Base-by-base conservation (phyloP, 2,329 filamentous ascomycete genomes). In the Phialocephala sp. region DNA sequence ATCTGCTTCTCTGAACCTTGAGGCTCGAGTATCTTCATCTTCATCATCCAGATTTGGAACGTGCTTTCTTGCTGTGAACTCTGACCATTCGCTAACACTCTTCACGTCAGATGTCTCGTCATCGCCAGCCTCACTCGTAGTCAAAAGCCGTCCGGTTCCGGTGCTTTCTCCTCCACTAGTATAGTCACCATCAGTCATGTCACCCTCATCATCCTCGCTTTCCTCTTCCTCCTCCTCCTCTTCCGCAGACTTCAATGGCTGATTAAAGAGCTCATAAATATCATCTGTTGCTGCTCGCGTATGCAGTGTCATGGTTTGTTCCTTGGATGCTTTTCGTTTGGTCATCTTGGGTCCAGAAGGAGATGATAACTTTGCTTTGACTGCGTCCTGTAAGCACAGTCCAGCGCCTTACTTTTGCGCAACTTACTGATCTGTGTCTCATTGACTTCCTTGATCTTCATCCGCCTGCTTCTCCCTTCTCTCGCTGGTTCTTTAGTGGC, bases 301-400 rank as follows among this genome's bases (percentile, higher is more conserved):
- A 76, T 98, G 93, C 70, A 99, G 87, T 0, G 95, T 99, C 94
- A 99, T 97, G 1, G 95, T 99, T n/a, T 94, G 92, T 78, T 98
- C 94, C 41, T 83, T 80, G 12, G 84, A 84, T 1, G 79, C 70
- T 71, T 77, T 72, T 72, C 89, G 89, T 77, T 91, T 95, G 69
- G 89, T 91, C 63, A 94, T 84, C 78, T 96, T 98, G 4, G 88
- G 89, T n/a, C 89, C 87, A 0, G 91, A 91, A 0, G 94, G 94
- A 1, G 94, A 97, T 74, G 95, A 92, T 62, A 98, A 82, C 72
- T 97, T 97, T 64, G 93, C 91, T 83, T 97, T 95, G 78, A 98
- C 93, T 95, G 71, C 67, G 66, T 45, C 22, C 9, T 64, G 71
- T 84, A 73, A 80, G 77, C 50, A 59, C 35, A 8, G 27, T 20